phyloP scores from a whole-genome alignment of 768 basidiomycete species.

The Cystofilobasidium bisporidii region DNA sequence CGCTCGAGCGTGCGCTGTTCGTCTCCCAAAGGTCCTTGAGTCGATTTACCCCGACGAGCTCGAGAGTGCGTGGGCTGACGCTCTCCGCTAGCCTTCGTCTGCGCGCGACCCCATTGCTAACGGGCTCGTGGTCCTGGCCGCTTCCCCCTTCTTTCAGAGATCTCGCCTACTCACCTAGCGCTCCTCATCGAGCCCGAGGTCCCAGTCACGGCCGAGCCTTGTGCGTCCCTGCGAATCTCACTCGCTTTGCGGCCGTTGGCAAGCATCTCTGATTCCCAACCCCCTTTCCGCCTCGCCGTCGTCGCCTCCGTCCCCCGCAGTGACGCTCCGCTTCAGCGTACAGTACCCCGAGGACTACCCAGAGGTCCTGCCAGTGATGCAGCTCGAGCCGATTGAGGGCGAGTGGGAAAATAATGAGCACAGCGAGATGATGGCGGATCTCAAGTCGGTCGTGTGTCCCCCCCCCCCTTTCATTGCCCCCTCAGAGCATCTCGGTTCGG shows the following conservation, averaged over 20 bases:
- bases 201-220: constrained; percentile 53
- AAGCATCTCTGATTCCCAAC: too few relatives aligned
- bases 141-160: constrained; percentile 6
- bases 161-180: constrained; percentile 20
- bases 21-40: constrained; percentile 62
- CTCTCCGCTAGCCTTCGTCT: not conserved
- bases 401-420: constrained; percentile 49
- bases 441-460: constrained; percentile 42
- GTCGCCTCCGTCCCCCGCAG: constrained; percentile 50
- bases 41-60: constrained; percentile 87
- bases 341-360: constrained; percentile 77
- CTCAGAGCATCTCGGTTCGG: too few relatives aligned
- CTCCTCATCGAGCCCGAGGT: constrained; percentile 61
- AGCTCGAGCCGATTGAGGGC: constrained; percentile 54
- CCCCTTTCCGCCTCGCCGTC: too few relatives aligned
- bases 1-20: too few relatives aligned
- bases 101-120: too few relatives aligned
- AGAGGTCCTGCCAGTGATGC: constrained; percentile 64
- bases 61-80: constrained; percentile 14
- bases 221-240: constrained; percentile 32
- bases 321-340: constrained; percentile 61
- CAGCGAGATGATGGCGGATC: constrained; percentile 49
- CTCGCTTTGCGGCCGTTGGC: too few relatives aligned
- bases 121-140: not conserved
- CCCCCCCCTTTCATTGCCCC: not conserved